Percentiles rank a stretch among this genome's conserved stretches.
phyloP scores from a whole-genome alignment of 148 eudicot genomes.

The Agrostemma githago region DNA sequence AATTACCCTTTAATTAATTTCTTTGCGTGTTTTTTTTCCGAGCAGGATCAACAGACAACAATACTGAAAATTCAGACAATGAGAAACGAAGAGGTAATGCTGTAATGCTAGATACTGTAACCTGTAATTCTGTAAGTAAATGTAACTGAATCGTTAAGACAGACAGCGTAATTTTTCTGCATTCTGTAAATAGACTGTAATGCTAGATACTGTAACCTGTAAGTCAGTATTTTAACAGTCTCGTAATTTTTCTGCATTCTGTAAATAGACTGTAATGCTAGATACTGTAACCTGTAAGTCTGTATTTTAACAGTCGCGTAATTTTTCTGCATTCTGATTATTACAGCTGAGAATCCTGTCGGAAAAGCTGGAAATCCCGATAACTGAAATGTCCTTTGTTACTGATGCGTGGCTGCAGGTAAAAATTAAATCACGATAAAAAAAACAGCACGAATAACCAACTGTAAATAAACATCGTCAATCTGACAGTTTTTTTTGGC shows the following conservation, averaged over 20 bases:
- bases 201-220: too few relatives aligned
- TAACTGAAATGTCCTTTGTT: constrained; percentile 14
- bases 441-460: neutral
- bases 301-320: too few relatives aligned
- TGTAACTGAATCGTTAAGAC: neutral
- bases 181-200: too few relatives aligned
- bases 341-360: constrained; percentile 22
- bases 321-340: neutral
- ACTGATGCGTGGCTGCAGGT: constrained; percentile 30
- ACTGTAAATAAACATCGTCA: neutral
- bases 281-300: too few relatives aligned
- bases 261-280: too few relatives aligned
- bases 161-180: too few relatives aligned
- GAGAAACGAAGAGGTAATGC: neutral
- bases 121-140: too few relatives aligned
- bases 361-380: constrained; percentile 4
- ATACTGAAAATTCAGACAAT: neutral
- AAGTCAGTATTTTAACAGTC: too few relatives aligned
- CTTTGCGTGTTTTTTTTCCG: too few relatives aligned
- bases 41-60: neutral
- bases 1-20: neutral
- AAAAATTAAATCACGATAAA: neutral
- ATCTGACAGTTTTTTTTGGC: neutral
- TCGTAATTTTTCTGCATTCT: too few relatives aligned
- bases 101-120: too few relatives aligned